These are phyloP conservation scores for Fusarium anguioides DNA, from an alignment of 2,329 filamentous ascomycete genomes.

Conservation along the genomic window DNA sequence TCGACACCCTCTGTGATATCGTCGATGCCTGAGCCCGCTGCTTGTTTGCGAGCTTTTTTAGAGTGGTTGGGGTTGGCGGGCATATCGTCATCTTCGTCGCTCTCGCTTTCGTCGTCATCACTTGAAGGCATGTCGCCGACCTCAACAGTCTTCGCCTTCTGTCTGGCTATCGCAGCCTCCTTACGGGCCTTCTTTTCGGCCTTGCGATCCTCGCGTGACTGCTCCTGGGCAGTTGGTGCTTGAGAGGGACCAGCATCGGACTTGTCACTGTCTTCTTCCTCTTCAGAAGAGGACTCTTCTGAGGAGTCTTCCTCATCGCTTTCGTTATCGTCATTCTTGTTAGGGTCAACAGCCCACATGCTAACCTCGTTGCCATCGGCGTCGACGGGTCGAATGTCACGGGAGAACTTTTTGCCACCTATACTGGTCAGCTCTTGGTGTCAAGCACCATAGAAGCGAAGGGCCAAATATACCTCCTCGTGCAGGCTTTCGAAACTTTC, in stretches of 20 bases:
- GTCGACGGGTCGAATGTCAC: conserved; percentile 88
- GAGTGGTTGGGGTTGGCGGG: conserved; percentile 94
- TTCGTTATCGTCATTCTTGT: conserved; percentile 59
- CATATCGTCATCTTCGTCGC: conserved; percentile 70
- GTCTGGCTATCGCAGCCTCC: conserved; percentile 83
- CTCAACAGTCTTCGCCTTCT: conserved; percentile 76
- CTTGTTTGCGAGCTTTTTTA: conserved; percentile 74
- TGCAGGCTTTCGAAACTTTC: conserved; percentile 94
- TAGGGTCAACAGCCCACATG: conserved; percentile 80
- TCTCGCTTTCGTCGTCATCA: conserved; percentile 72
- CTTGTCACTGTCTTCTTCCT: conserved; percentile 64
- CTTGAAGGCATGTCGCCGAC: conserved; percentile 88
- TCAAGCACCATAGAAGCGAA: neutral
- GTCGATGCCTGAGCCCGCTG: conserved; percentile 57
- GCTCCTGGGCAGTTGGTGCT: conserved; percentile 58
- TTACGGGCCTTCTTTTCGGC: conserved; percentile 91
- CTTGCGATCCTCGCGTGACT: conserved; percentile 86
- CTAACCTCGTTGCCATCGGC: conserved; percentile 87
- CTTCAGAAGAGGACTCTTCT: conserved; percentile 62
- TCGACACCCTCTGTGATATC: conserved; percentile 66
- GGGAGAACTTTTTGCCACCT: conserved; percentile 97
- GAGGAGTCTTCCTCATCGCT: conserved; percentile 66
- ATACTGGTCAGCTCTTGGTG: neutral
- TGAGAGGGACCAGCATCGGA: conserved; percentile 57
- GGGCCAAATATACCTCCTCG: conserved; percentile 76